Evolutionary conservation across 495 filamentous ascomycete genomes (phyloP).

Genomic region (Neurospora sp.): DNA sequence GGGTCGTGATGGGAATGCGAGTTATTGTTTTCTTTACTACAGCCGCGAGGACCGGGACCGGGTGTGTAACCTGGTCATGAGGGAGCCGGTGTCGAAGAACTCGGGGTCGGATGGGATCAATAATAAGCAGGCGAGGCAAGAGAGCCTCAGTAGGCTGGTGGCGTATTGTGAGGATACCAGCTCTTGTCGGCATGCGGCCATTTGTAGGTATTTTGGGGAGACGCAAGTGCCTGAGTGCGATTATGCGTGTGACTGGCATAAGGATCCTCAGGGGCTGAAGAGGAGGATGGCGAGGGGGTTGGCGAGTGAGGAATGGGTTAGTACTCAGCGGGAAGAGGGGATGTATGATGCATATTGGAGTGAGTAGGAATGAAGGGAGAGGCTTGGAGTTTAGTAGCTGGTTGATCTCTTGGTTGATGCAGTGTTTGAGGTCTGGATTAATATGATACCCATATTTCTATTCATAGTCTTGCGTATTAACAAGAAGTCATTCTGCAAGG

Average conservation of each 20-base stretch:
- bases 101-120: constrained; percentile 15
- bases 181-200: constrained; percentile 64
- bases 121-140: constrained; percentile 24
- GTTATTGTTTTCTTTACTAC: constrained; percentile 82
- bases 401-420: neutral
- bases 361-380: constrained; percentile 9
- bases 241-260: constrained; percentile 85
- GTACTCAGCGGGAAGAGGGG: constrained; percentile 57
- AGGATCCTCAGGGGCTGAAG: constrained; percentile 55
- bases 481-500: neutral
- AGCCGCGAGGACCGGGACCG: constrained; percentile 73
- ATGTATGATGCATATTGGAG: constrained; percentile 32
- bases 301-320: constrained; percentile 63
- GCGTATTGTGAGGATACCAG: constrained; percentile 71
- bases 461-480: neutral
- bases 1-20: constrained; percentile 79
- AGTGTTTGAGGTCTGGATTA: neutral
- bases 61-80: constrained; percentile 44
- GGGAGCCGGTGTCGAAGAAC: constrained; percentile 29
- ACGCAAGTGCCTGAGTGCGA: constrained; percentile 52
- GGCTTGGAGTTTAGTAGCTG: neutral
- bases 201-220: constrained; percentile 79
- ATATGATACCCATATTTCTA: neutral
- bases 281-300: constrained; percentile 52
- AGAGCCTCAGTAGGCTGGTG: constrained; percentile 50